Percentiles rank a stretch among this genome's conserved stretches.
These are phyloP conservation scores for Colletotrichum australisinense DNA, from an alignment of 2,329 filamentous ascomycete genomes.

Conservation along the genomic window DNA sequence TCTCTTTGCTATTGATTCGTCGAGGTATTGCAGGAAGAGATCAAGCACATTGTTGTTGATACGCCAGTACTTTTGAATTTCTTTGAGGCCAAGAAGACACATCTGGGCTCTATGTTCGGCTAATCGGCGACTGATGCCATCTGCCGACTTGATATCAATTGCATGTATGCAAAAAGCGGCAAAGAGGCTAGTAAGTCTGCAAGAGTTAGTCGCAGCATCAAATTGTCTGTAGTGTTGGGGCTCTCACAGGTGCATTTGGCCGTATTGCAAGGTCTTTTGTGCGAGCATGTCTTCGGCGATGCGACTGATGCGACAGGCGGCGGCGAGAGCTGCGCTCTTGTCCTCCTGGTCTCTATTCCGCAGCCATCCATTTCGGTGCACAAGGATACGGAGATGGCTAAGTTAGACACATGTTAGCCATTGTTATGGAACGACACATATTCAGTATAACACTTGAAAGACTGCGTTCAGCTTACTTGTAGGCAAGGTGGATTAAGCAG, in stretches of 20 bases:
- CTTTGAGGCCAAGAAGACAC: slow-evolving; percentile 50
- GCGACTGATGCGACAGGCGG: slow-evolving; percentile 49
- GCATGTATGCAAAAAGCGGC: slow-evolving; percentile 52
- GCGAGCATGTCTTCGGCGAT: slow-evolving; percentile 53
- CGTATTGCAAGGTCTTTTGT: slow-evolving; percentile 47
- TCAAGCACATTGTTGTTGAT: slow-evolving; percentile 53
- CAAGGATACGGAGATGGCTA: slow-evolving; percentile 49
- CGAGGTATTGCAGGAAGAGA: slow-evolving; percentile 50
- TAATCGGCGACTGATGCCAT: slow-evolving; percentile 46
- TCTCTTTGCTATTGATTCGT: slow-evolving; percentile 50
- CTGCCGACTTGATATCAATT: slow-evolving; percentile 48
- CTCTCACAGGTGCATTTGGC: slow-evolving; percentile 51
- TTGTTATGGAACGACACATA: too few relatives aligned
- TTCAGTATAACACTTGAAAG: neutral
- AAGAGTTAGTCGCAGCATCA: neutral
- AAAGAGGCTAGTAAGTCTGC: slow-evolving; percentile 50
- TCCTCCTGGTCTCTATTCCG: slow-evolving; percentile 42
- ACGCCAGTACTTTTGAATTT: slow-evolving; percentile 53
- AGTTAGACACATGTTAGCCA: neutral
- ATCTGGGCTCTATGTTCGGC: slow-evolving; percentile 51
- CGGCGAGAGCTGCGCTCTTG: slow-evolving; percentile 44
- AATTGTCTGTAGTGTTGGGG: neutral
- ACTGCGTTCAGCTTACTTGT: slow-evolving; percentile 43
- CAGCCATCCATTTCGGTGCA: slow-evolving; percentile 49
- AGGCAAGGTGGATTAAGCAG: slow-evolving; percentile 50